A percentile compares a stretch with the other conserved stretches of the same genome.
These are phyloP conservation scores for Bipolaris bicolor DNA, from an alignment of 2,329 filamentous ascomycete genomes.

Conservation along the genomic window DNA sequence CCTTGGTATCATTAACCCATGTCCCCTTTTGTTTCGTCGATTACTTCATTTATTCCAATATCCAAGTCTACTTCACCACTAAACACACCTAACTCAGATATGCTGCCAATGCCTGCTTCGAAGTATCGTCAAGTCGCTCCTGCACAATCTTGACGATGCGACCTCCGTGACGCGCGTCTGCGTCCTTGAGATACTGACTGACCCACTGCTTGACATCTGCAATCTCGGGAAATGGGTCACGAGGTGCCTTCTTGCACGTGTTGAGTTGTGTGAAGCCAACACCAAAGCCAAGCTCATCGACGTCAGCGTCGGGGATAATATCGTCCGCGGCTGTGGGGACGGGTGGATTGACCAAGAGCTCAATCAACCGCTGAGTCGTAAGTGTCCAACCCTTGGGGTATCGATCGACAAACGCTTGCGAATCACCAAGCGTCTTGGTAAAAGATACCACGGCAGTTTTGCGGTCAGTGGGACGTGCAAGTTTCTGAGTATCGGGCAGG, in stretches of 20 bases:
- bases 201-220: constrained; percentile 83
- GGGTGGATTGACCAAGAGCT: constrained; percentile 87
- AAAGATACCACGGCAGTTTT: constrained; percentile 93
- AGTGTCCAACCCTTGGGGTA: constrained; percentile 79
- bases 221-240: constrained; percentile 87
- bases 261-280: constrained; percentile 93
- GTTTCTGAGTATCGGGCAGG: constrained; percentile 84
- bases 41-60: not conserved
- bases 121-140: constrained; percentile 64
- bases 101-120: constrained; percentile 48
- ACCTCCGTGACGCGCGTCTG: constrained; percentile 75
- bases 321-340: constrained; percentile 71
- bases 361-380: constrained; percentile 87
- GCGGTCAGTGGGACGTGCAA: constrained; percentile 85
- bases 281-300: constrained; percentile 94
- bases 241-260: constrained; percentile 76
- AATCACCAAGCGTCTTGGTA: constrained; percentile 89
- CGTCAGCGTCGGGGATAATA: constrained; percentile 82
- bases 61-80: not conserved
- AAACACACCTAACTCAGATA: constrained; percentile 28
- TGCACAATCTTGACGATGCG: constrained; percentile 73
- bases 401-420: constrained; percentile 77
- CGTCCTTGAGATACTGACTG: constrained; percentile 75
- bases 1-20: constrained; percentile 28
- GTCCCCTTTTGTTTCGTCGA: not conserved